phyloP scores from a whole-genome alignment of 2,329 filamentous ascomycete species.

The Exophiala viscosa region DNA sequence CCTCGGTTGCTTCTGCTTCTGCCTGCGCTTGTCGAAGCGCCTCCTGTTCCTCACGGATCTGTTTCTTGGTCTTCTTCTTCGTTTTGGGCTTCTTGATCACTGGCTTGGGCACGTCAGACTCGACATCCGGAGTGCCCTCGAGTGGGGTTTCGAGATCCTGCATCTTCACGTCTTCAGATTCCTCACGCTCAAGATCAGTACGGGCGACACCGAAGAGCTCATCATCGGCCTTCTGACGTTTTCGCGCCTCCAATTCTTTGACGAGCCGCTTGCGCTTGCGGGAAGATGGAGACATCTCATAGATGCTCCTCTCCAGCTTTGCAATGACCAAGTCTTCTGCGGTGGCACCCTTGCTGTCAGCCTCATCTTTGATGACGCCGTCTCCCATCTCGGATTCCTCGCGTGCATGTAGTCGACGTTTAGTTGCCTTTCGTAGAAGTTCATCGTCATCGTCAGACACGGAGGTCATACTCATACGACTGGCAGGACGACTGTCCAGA shows the following conservation, averaged over 20 bases:
- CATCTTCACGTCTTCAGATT: slow-evolving; percentile 43
- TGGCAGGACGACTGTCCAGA: slow-evolving; percentile 74
- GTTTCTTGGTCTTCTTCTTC: slow-evolving; percentile 70
- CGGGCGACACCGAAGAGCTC: slow-evolving; percentile 67
- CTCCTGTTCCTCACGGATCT: slow-evolving; percentile 66
- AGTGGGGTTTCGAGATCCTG: slow-evolving; percentile 37
- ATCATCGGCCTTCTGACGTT: slow-evolving; percentile 80
- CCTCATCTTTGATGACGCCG: slow-evolving; percentile 27
- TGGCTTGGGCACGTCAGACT: slow-evolving; percentile 31
- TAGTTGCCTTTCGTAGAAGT: slow-evolving; percentile 30
- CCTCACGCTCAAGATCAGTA: slow-evolving; percentile 51
- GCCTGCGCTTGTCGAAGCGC: slow-evolving; percentile 54
- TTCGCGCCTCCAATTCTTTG: slow-evolving; percentile 66
- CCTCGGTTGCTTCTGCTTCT: slow-evolving; percentile 44
- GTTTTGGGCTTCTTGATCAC: slow-evolving; percentile 54
- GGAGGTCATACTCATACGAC: slow-evolving; percentile 58
- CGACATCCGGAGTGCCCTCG: slow-evolving; percentile 32
- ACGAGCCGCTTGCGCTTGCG: slow-evolving; percentile 72
- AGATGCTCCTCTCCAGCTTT: slow-evolving; percentile 30
- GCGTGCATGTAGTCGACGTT: slow-evolving; percentile 25
- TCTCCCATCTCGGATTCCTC: slow-evolving; percentile 29
- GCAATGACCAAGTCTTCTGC: slow-evolving; percentile 29
- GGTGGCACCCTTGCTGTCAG: slow-evolving; percentile 22
- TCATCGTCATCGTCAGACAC: slow-evolving; percentile 54
- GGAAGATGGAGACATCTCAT: slow-evolving; percentile 54